Evolutionary conservation across 2,329 filamentous ascomycete genomes (phyloP).

Genomic region (Ophiostoma sp.): DNA sequence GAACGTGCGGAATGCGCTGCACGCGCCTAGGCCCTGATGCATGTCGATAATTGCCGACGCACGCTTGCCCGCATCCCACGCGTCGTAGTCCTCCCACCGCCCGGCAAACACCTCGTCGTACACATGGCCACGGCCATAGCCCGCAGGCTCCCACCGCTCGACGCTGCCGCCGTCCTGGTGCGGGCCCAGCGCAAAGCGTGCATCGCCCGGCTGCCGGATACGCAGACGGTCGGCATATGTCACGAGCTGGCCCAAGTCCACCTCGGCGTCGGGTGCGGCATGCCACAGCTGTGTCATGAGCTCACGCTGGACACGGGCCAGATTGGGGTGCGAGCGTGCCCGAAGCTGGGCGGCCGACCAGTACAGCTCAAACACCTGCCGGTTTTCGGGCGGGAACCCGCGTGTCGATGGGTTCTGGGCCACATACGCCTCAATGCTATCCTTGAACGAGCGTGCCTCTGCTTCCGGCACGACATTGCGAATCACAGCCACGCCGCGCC

Average conservation of each 20-base stretch:
- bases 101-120: constrained; percentile 71
- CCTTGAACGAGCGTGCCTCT: constrained; percentile 61
- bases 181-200: constrained; percentile 64
- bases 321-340: constrained; percentile 59
- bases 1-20: constrained; percentile 79
- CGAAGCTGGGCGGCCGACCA: constrained; percentile 66
- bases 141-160: constrained; percentile 66
- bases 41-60: constrained; percentile 65
- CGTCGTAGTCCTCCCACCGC: constrained; percentile 73
- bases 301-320: constrained; percentile 56
- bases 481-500: constrained; percentile 60
- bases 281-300: constrained; percentile 59
- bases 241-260: constrained; percentile 45
- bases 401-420: constrained; percentile 53
- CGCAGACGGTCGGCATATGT: constrained; percentile 67
- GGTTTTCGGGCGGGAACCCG: constrained; percentile 62
- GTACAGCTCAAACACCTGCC: constrained; percentile 62
- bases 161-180: constrained; percentile 70
- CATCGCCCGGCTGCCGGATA: constrained; percentile 66
- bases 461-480: constrained; percentile 58
- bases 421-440: constrained; percentile 60
- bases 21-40: constrained; percentile 76
- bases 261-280: constrained; percentile 34
- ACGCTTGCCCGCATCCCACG: constrained; percentile 70
- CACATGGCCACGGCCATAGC: constrained; percentile 61